Conservation (phyloP, 2,329 filamentous ascomycete genomes). For the Rugonectria rugulosa region DNA sequence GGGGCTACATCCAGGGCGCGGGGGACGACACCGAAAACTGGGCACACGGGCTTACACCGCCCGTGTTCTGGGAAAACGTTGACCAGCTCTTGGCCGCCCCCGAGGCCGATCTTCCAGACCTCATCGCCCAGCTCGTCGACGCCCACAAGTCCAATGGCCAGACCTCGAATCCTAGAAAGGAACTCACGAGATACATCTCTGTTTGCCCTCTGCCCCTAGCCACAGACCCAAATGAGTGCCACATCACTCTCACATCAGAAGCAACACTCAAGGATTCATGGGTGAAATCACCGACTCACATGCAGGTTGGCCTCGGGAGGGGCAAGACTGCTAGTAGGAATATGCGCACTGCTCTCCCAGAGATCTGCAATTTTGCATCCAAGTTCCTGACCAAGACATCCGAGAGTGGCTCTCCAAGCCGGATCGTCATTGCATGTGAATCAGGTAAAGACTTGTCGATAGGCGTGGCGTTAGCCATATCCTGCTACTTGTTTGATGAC, state of each 20-base stretch:
- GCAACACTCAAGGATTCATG: constrained; percentile 54
- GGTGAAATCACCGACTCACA: constrained; percentile 48
- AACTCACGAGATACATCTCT: constrained; percentile 47
- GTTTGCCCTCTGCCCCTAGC: constrained; percentile 46
- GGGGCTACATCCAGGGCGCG: constrained; percentile 87
- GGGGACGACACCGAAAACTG: constrained; percentile 96
- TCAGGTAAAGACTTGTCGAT: constrained; percentile 83
- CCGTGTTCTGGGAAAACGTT: constrained; percentile 79
- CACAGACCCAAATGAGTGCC: constrained; percentile 41
- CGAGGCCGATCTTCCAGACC: constrained; percentile 68
- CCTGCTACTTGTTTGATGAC: constrained; percentile 77
- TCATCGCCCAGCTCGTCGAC: constrained; percentile 57
- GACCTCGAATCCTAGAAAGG: constrained; percentile 23
- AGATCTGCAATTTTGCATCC: constrained; percentile 65
- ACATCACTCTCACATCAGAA: constrained; percentile 53
- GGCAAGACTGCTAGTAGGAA: constrained; percentile 85
- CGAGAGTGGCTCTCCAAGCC: constrained; percentile 10
- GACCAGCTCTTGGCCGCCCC: constrained; percentile 65
- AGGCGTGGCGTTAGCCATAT: constrained; percentile 76
- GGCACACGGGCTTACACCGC: constrained; percentile 80
- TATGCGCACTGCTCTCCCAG: constrained; percentile 74
- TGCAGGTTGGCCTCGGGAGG: constrained; percentile 70
- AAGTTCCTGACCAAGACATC: constrained; percentile 42
- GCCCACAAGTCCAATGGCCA: constrained; percentile 28
- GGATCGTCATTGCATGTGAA: constrained; percentile 72